These are phyloP conservation scores for Rhizomucor miehei DNA, from an alignment of 371 early-diverging fungal species.

Conservation along the genomic window DNA sequence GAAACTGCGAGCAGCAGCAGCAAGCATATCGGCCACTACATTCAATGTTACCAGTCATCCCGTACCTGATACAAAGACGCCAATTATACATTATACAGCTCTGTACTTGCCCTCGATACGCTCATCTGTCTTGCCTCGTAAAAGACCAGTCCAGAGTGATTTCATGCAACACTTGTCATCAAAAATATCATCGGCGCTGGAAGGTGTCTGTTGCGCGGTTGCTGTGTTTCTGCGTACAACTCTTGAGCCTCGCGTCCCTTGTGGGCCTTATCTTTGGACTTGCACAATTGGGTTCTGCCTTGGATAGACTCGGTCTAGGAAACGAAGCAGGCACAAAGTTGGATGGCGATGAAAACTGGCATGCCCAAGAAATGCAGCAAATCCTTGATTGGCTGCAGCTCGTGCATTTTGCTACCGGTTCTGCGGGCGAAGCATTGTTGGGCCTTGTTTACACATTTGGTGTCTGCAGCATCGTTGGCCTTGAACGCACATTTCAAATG, in stretches of 20 bases:
- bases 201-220: conserved; percentile 14
- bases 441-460: conserved; percentile 39
- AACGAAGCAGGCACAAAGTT: conserved; percentile 35
- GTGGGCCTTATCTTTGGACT: conserved; percentile 36
- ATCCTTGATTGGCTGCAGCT: conserved; percentile 37
- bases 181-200: conserved; percentile 17
- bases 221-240: conserved; percentile 13
- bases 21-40: not conserved
- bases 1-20: not conserved
- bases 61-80: conserved; percentile 14
- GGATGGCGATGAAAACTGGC: conserved; percentile 47
- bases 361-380: conserved; percentile 36
- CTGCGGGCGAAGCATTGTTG: conserved; percentile 36
- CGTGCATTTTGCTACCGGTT: conserved; percentile 38
- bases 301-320: conserved; percentile 35
- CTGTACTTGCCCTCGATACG: conserved; percentile 18
- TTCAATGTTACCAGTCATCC: conserved; percentile 4
- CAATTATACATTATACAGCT: conserved; percentile 8
- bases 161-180: conserved; percentile 21
- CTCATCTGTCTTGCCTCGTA: conserved; percentile 25
- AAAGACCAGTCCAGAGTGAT: conserved; percentile 2
- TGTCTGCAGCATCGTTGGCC: conserved; percentile 30
- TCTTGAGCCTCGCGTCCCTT: conserved; percentile 28
- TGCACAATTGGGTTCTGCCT: conserved; percentile 25
- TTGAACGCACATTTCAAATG: conserved; percentile 29